These are phyloP conservation scores for Phialophora expanda DNA, from an alignment of 2,329 filamentous ascomycete genomes.

Conservation along the genomic window DNA sequence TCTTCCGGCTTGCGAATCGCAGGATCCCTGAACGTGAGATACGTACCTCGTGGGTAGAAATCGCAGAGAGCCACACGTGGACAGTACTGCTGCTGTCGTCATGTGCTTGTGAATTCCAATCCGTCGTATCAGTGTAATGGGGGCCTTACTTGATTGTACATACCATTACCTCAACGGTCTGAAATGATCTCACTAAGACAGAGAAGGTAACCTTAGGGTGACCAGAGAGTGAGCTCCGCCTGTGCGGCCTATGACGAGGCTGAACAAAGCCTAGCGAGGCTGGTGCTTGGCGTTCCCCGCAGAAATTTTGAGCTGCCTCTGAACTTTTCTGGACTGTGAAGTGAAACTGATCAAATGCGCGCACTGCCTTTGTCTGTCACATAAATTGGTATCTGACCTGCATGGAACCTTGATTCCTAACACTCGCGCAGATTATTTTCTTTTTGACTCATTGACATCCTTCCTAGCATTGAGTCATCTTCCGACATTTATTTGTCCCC, in stretches of 20 bases:
- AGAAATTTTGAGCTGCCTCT: constrained; percentile 10
- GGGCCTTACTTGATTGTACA: background rate
- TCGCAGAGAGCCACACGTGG: background rate
- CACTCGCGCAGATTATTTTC: background rate
- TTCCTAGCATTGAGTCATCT: background rate
- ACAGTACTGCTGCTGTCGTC: background rate
- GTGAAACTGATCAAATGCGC: background rate
- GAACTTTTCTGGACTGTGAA: background rate
- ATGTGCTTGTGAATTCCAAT: background rate
- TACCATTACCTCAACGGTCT: background rate
- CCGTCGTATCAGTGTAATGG: background rate
- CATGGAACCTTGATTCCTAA: background rate
- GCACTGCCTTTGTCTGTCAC: background rate
- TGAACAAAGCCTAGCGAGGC: background rate
- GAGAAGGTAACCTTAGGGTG: background rate
- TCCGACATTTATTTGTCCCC: background rate
- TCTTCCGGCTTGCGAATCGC: background rate
- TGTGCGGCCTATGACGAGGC: too few species aligned
- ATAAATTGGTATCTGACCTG: background rate
- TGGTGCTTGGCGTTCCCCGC: constrained; percentile 10
- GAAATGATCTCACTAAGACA: background rate
- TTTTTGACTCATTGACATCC: constrained; percentile 2
- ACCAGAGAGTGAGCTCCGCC: background rate
- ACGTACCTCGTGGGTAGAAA: background rate
- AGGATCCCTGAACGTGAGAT: background rate